Evolutionary conservation across 306 rosid genomes (phyloP), one percentile per base, ranked within the genome.

Genomic region (Rosa rugosa): DNA sequence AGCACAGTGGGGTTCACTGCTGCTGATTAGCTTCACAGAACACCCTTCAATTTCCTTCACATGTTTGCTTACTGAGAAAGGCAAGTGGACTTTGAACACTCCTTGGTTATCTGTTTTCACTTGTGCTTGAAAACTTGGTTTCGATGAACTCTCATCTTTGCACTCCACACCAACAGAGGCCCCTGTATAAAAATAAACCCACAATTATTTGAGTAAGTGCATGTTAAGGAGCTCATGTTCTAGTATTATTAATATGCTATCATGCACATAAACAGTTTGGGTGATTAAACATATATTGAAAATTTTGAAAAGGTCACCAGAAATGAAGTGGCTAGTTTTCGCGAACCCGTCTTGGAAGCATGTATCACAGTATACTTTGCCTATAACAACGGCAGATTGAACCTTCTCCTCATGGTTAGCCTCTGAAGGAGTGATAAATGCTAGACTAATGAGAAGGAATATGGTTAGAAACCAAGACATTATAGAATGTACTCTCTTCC

Each of bases 91-190:
- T 80, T 70, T 87, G 79, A 96, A 93, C 67, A 85, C 88, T 13
- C 99, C 99, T 38, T 84, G 76, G 44, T 81, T 75, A 73, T 93
- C 71, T 14, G 99, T 96, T 59, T 88, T 88, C 72, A 81, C 98
- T 81, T 91, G 89, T 75, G 81, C 57, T 38, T 74, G 74, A 77
- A 89, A 91, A 71, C 82, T 84, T 49, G 63, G 80, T 16, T 77
- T 72, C 23, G 89, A 80, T 64, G 41, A 36, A 47, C 31, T 75
- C 40, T 75, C 85, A 51, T 85, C 81, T 83, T 84, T 86, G 87
- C 99, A 96, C 75, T 91, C 96, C 11, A 93, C 89, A 50, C 85
- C 97, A 46, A 96, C 88, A 69, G 85, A 78, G 20, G 97, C 99
- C 72, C 98, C 98, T 96, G 89, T 49, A 82, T 14, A 50, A 40